Conservation (phyloP, 345 rosid genomes). For the Chamaenerion angustifolium region DNA sequence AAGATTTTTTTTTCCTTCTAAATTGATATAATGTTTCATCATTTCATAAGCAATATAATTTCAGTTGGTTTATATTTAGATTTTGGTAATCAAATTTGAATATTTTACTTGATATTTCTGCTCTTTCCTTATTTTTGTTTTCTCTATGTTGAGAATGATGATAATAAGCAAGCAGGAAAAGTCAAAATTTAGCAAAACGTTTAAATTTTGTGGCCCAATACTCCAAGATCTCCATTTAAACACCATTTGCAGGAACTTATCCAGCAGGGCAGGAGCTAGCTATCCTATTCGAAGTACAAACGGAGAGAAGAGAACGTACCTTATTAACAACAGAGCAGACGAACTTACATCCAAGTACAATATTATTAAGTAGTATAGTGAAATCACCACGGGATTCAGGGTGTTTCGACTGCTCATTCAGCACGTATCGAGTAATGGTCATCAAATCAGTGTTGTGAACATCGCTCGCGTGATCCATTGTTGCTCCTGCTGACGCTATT, state of each 20-base stretch:
- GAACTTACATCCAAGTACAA: slow-evolving; percentile 97
- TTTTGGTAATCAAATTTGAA: neutral
- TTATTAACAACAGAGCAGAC: slow-evolving; percentile 91
- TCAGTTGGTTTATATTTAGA: too few relatives aligned
- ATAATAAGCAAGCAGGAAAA: too few relatives aligned
- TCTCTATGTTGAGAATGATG: too few relatives aligned
- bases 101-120: too few relatives aligned
- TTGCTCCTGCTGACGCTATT: neutral
- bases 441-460: slow-evolving; percentile 88
- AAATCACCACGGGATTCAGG: slow-evolving; percentile 98
- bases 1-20: too few relatives aligned
- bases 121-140: too few relatives aligned
- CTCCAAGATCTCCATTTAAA: too few relatives aligned
- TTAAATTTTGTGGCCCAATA: too few relatives aligned
- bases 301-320: slow-evolving; percentile 22
- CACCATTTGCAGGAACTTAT: neutral
- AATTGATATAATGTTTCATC: too few relatives aligned
- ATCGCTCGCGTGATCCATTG: slow-evolving; percentile 84
- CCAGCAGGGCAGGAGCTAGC: neutral
- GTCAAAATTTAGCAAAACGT: too few relatives aligned
- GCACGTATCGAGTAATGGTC: slow-evolving; percentile 82
- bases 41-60: too few relatives aligned
- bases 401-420: slow-evolving; percentile 78
- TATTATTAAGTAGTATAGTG: slow-evolving; percentile 77
- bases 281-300: neutral